phyloP scores from a whole-genome alignment of 164 flowering plant species.

The Santalum album region DNA sequence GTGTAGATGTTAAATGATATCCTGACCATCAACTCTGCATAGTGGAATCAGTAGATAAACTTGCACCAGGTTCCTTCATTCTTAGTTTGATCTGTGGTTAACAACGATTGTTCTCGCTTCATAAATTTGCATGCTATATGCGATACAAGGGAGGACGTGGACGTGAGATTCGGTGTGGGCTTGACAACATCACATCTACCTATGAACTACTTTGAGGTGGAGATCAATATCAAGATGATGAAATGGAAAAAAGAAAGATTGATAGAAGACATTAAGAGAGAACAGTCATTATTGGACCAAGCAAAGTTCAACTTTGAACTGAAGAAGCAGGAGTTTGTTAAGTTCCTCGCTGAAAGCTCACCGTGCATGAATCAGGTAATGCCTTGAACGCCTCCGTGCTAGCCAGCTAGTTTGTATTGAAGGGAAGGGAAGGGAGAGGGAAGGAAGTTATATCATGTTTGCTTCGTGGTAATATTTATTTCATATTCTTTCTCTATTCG shows the following conservation, averaged over 20 bases:
- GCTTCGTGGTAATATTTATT: too few species aligned
- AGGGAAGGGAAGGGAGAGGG: too few species aligned
- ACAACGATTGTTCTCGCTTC: background rate
- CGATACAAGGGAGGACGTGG: constrained; percentile 44
- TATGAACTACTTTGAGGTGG: constrained; percentile 29
- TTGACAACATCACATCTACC: constrained; percentile 20
- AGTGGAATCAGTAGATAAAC: too few species aligned
- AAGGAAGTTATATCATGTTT: too few species aligned
- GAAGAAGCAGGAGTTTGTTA: constrained; percentile 56
- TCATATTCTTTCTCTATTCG: too few species aligned
- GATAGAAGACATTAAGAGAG: constrained; percentile 66
- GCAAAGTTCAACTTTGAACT: constrained; percentile 33
- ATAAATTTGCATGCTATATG: background rate
- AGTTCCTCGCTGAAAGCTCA: constrained; percentile 53
- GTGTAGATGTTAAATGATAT: too few species aligned
- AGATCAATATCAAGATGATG: constrained; percentile 35
- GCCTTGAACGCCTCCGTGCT: too few species aligned
- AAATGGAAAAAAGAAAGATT: constrained; percentile 58
- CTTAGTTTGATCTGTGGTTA: background rate
- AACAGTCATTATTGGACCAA: constrained; percentile 36
- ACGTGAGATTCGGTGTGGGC: constrained; percentile 49
- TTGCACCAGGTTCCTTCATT: background rate
- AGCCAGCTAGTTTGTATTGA: too few species aligned
- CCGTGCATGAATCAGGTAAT: constrained; percentile 48
- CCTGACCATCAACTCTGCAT: too few species aligned